These are phyloP conservation scores for Lachancea mirantina DNA, from an alignment of 805 yeast genomes.

Conservation along the genomic window DNA sequence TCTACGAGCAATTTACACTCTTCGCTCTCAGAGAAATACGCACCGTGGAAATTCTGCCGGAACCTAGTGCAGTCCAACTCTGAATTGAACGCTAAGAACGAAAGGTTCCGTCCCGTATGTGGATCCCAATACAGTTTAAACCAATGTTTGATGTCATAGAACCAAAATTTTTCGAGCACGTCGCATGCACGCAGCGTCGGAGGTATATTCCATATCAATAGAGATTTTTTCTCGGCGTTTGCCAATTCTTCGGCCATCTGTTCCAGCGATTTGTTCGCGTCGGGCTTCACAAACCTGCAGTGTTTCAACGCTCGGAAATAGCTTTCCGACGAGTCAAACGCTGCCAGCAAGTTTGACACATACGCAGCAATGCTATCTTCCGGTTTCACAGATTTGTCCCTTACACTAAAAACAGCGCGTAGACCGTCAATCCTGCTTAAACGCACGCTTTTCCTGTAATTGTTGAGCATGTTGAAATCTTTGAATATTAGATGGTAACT, in stretches of 20 bases:
- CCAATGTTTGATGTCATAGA: conserved; percentile 26
- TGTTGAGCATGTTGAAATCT: conserved; percentile 12
- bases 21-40: conserved; percentile 13
- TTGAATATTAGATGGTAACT: conserved; percentile 21
- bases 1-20: conserved; percentile 20
- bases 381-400: conserved; percentile 1
- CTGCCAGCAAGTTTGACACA: conserved; percentile 16
- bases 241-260: conserved; percentile 8
- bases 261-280: conserved; percentile 4
- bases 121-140: conserved; percentile 22
- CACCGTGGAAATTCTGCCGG: conserved; percentile 47
- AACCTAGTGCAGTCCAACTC: conserved; percentile 43
- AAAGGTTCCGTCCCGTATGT: conserved; percentile 16
- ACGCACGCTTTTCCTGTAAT: conserved; percentile 12
- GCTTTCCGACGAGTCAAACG: conserved; percentile 15
- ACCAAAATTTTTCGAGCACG: conserved; percentile 23
- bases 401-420: conserved; percentile 14
- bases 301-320: conserved; percentile 11
- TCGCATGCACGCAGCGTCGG: conserved; percentile 12
- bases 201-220: conserved; percentile 28
- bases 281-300: neutral
- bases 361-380: conserved; percentile 9
- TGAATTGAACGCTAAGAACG: conserved; percentile 36
- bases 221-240: conserved; percentile 19
- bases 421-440: conserved; percentile 16